phyloP scores from a whole-genome alignment of 257 asterid species.

The Solanum piurae region DNA sequence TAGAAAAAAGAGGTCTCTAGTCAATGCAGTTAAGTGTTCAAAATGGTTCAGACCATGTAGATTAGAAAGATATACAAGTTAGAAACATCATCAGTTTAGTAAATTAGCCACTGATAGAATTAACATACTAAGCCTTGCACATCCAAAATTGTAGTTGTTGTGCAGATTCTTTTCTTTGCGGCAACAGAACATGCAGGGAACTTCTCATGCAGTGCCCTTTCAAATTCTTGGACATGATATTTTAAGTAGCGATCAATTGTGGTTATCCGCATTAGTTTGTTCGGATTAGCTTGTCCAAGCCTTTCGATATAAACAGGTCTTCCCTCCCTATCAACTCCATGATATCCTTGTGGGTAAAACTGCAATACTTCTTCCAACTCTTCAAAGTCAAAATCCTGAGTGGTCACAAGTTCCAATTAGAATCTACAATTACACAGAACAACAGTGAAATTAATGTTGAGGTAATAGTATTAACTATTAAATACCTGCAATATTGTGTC shows the following conservation, averaged over 20 bases:
- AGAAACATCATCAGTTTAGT: neutral
- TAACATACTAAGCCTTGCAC: conserved; percentile 89
- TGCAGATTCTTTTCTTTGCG: conserved; percentile 67
- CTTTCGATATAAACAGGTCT: conserved; percentile 94
- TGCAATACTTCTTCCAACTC: conserved; percentile 87
- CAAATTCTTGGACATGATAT: conserved; percentile 94
- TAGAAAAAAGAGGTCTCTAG: neutral
- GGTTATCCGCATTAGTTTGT: conserved; percentile 66
- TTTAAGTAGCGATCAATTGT: conserved; percentile 68
- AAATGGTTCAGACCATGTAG: neutral
- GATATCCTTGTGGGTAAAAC: conserved; percentile 95
- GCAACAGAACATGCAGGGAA: conserved; percentile 94
- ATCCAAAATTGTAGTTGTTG: conserved; percentile 82
- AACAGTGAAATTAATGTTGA: neutral
- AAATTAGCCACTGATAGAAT: conserved; percentile 2
- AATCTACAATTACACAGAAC: neutral
- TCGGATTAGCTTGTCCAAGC: conserved; percentile 87
- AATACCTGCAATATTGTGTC: conserved; percentile 89
- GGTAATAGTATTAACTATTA: conserved; percentile 8
- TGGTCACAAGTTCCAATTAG: neutral
- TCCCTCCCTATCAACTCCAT: conserved; percentile 96
- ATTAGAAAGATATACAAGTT: neutral
- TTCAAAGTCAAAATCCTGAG: conserved; percentile 71
- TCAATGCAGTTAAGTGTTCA: neutral
- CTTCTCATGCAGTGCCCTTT: conserved; percentile 72